Evolutionary conservation across 441 rosid species (phyloP), one percentile per base, ranked within the genome.

Genomic region (Gossypium trilobum): DNA sequence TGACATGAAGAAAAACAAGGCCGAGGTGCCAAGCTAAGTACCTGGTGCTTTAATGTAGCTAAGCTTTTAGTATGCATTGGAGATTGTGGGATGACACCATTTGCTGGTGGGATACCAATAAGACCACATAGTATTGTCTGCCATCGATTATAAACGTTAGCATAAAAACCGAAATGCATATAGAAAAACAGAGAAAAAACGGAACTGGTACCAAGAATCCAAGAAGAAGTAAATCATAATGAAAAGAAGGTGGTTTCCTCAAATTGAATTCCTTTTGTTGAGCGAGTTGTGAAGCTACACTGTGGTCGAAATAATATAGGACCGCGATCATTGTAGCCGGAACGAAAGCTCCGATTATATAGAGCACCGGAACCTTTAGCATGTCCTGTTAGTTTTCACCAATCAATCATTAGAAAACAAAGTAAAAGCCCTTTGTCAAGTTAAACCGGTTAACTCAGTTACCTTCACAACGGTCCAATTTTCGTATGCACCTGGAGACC

Each of bases 51-150:
- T 31, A 88, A 67, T 31, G 89, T 88, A 14, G 92, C 88, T 54
- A 88, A 82, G 77, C 89, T 86, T 81, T 78, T 88, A 2, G 91
- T 86, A 71, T 87, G 89, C 91, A 87, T 87, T 11, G 91, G 91
- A 73, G 91, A 87, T 63, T 87, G 92, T 7, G 92, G 92, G 67
- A 88, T 86, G 77, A 88, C 92, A 68, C 92, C 92, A 68, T 88
- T 88, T 7, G 92, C 77, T 20, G 92, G 92, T 75, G 92, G 92
- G 27, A 88, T 84, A n/a, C 92, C 89, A 3, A 88, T 25, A 27
- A 88, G 88, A 76, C 92, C 92, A 29, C 92, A 88, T 17, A 86
- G 3, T 65, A 88, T 83, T 39, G 87, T 85, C 92, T 88, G 82
- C 63, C 33, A 51, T 29, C 36, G 69, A 59, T 69, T 29, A 7